These are phyloP conservation scores for Caloboletus firmus DNA, from an alignment of 1,284 basidiomycete genomes.

Conservation along the genomic window DNA sequence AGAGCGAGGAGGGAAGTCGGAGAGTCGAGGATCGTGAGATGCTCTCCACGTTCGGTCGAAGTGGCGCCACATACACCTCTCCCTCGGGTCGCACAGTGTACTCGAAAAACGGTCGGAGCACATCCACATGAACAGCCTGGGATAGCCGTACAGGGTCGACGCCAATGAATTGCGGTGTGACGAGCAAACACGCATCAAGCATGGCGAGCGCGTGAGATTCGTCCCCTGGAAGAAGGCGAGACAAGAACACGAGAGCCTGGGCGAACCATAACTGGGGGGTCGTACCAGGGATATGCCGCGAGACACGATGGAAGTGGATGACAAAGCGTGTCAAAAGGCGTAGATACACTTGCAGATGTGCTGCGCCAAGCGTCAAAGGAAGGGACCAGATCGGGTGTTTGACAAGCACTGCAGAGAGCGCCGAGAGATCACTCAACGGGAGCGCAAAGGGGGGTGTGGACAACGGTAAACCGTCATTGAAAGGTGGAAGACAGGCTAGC, in stretches of 20 bases:
- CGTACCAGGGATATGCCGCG: conserved; percentile 52
- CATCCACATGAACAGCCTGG: conserved; percentile 32
- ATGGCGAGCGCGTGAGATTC: conserved; percentile 43
- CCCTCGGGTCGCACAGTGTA: conserved; percentile 40
- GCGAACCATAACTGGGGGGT: conserved; percentile 61
- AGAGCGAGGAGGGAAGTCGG: conserved; percentile 41
- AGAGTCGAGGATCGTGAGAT: conserved; percentile 55
- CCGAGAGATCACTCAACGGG: conserved; percentile 55
- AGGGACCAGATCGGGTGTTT: conserved; percentile 51
- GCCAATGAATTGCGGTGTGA: conserved; percentile 22
- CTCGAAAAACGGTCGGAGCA: conserved; percentile 61
- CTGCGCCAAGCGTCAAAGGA: conserved; percentile 14
- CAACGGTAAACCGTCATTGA: conserved; percentile 32
- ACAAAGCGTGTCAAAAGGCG: conserved; percentile 57
- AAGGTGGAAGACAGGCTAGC: conserved; percentile 55
- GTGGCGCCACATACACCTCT: conserved; percentile 46
- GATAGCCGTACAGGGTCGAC: conserved; percentile 8
- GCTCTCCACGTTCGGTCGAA: conserved; percentile 49
- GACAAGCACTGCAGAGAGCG: conserved; percentile 49
- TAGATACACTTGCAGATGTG: conserved; percentile 38
- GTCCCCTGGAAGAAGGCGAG: conserved; percentile 62
- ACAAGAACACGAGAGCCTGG: conserved; percentile 57
- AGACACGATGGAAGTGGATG: conserved; percentile 55
- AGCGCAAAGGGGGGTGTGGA: conserved; percentile 52
- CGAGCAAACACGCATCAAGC: conserved; percentile 16